Conservation (phyloP, 805 yeast species). For the Ogataea salicorniae region DNA sequence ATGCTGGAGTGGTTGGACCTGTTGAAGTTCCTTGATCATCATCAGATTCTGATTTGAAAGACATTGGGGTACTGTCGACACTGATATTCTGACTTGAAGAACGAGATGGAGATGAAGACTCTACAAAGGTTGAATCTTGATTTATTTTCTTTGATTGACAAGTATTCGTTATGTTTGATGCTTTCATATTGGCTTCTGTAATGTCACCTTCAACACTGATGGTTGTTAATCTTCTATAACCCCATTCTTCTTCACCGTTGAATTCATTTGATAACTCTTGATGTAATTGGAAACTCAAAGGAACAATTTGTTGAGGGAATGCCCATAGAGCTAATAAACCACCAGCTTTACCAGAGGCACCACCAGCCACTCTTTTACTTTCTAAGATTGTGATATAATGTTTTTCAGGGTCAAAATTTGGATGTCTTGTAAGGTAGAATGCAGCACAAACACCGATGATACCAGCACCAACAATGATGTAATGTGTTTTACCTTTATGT, state of each 20-base stretch:
- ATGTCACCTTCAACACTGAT: slow-evolving; percentile 84
- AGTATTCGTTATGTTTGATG: not conserved
- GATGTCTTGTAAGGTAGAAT: slow-evolving; percentile 79
- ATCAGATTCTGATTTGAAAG: too few species aligned
- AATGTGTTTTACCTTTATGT: slow-evolving; percentile 63
- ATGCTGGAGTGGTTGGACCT: not conserved
- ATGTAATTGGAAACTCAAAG: slow-evolving; percentile 80
- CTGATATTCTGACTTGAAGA: too few species aligned
- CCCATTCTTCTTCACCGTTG: slow-evolving; percentile 88
- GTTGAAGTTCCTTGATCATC: not conserved
- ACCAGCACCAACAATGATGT: slow-evolving; percentile 89
- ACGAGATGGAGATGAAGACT: too few species aligned
- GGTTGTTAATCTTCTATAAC: slow-evolving; percentile 83
- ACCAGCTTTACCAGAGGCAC: slow-evolving; percentile 97
- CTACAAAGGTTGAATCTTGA: too few species aligned
- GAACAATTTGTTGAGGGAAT: slow-evolving; percentile 91
- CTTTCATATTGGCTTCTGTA: slow-evolving; percentile 11
- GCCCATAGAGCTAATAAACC: slow-evolving; percentile 95
- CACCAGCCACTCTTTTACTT: slow-evolving; percentile 91
- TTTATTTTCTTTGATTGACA: not conserved
- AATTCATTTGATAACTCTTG: slow-evolving; percentile 73
- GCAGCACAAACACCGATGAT: slow-evolving; percentile 96
- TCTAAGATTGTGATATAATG: slow-evolving; percentile 84
- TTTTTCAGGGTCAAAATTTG: slow-evolving; percentile 63
- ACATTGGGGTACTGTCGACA: too few species aligned